Conservation (phyloP, 31 red algal genomes). For the Endocladia muricata region DNA sequence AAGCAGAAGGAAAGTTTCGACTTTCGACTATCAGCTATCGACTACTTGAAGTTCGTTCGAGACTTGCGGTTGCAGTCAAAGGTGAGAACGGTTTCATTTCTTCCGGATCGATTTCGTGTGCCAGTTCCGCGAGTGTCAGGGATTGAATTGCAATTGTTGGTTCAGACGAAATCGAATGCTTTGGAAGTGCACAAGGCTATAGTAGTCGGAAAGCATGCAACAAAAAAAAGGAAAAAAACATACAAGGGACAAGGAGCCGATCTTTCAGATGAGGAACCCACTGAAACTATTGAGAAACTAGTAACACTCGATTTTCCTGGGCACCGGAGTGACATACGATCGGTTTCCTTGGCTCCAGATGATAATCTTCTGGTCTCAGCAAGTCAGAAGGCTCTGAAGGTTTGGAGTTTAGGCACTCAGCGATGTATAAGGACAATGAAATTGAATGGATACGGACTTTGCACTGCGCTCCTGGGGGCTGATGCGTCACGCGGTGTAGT, state of each 20-base stretch:
- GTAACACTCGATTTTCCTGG: not conserved
- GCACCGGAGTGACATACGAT: not conserved
- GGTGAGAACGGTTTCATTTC: slow-evolving; percentile 29
- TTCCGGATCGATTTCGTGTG: not conserved
- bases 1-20: not conserved
- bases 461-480: slow-evolving; percentile 49
- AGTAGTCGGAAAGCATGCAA: no score
- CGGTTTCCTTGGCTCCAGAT: not conserved
- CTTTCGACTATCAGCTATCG: slow-evolving; percentile 9
- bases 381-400: not conserved
- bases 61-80: slow-evolving; percentile 26
- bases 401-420: not conserved
- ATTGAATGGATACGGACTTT: not conserved
- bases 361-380: not conserved
- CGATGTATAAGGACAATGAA: not conserved
- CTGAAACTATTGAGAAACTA: not conserved
- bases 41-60: slow-evolving; percentile 27
- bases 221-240: slow-evolving; percentile 10
- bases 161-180: slow-evolving; percentile 27
- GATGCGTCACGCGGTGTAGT: slow-evolving; percentile 64
- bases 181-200: slow-evolving; percentile 39
- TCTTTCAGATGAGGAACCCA: not conserved
- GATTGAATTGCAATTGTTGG: slow-evolving; percentile 31
- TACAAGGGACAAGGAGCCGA: not conserved
- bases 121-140: not conserved